A percentile compares a stretch with the other conserved stretches of the same genome.
Evolutionary conservation across 1,139 yeast genomes (phyloP).

Genomic region (Yamadazyma trypodendri): DNA sequence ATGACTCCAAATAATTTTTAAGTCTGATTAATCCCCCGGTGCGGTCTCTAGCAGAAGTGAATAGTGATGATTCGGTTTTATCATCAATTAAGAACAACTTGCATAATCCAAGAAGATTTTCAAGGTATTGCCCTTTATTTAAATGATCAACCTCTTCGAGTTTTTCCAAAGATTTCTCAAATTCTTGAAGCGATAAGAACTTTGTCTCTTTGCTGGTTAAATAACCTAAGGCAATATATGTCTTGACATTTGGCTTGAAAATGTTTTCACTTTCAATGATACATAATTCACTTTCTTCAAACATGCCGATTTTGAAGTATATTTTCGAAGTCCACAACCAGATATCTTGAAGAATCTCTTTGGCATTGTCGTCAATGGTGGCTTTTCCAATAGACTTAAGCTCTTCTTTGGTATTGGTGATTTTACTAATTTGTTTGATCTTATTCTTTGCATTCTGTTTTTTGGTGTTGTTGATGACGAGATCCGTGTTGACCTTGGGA

Average conservation of each 20-base stretch:
- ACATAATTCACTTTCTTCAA: slow-evolving; percentile 68
- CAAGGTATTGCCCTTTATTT: slow-evolving; percentile 44
- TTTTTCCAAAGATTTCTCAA: slow-evolving; percentile 62
- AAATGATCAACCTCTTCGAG: slow-evolving; percentile 21
- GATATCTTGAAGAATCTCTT: slow-evolving; percentile 52
- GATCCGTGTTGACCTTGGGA: slow-evolving; percentile 20
- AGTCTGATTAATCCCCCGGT: slow-evolving; percentile 66
- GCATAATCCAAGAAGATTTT: slow-evolving; percentile 67
- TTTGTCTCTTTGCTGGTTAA: slow-evolving; percentile 39
- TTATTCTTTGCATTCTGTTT: slow-evolving; percentile 20
- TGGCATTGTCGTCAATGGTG: slow-evolving; percentile 12
- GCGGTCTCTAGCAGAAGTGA: slow-evolving; percentile 50
- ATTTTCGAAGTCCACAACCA: slow-evolving; percentile 78
- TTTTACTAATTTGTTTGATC: slow-evolving; percentile 21
- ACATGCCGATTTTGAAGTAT: slow-evolving; percentile 56
- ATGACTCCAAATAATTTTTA: slow-evolving; percentile 59
- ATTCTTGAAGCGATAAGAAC: slow-evolving; percentile 59
- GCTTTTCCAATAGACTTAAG: slow-evolving; percentile 9
- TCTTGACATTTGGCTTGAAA: slow-evolving; percentile 49
- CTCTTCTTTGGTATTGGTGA: slow-evolving; percentile 8
- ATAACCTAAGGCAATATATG: slow-evolving; percentile 56
- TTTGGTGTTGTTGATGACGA: slow-evolving; percentile 12
- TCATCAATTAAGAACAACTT: slow-evolving; percentile 51
- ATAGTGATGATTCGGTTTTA: slow-evolving; percentile 30
- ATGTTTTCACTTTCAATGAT: slow-evolving; percentile 67